These are phyloP conservation scores for Nakazawaea molendinolei DNA, from an alignment of 805 yeast species.

Conservation along the genomic window DNA sequence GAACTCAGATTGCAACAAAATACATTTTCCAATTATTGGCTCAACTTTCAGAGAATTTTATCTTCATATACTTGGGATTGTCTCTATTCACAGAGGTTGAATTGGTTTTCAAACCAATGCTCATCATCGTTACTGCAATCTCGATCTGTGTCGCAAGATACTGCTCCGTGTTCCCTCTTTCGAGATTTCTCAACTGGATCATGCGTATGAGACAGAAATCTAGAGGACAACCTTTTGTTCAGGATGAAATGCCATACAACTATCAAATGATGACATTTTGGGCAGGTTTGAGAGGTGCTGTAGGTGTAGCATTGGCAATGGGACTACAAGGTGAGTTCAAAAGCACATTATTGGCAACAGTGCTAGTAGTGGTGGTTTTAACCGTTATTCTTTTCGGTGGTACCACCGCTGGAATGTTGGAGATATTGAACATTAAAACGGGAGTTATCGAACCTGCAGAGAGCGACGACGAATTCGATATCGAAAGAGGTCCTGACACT, in stretches of 20 bases:
- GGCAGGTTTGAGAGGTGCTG: slow-evolving; percentile 99
- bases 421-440: slow-evolving; percentile 84
- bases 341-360: slow-evolving; percentile 85
- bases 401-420: slow-evolving; percentile 97
- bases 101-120: slow-evolving; percentile 85
- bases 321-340: slow-evolving; percentile 94
- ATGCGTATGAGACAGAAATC: slow-evolving; percentile 53
- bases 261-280: slow-evolving; percentile 99
- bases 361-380: slow-evolving; percentile 89
- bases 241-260: slow-evolving; percentile 89
- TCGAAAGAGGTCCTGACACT: slow-evolving; percentile 45
- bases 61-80: slow-evolving; percentile 89
- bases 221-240: slow-evolving; percentile 36
- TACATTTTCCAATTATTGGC: slow-evolving; percentile 92
- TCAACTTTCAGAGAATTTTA: slow-evolving; percentile 92
- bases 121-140: slow-evolving; percentile 83
- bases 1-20: slow-evolving; percentile 95
- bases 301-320: slow-evolving; percentile 97
- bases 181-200: slow-evolving; percentile 76
- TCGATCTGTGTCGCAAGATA: slow-evolving; percentile 94
- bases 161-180: slow-evolving; percentile 95
- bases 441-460: slow-evolving; percentile 82
- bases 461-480: slow-evolving; percentile 93
- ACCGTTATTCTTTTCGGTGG: slow-evolving; percentile 98
- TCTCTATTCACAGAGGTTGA: slow-evolving; percentile 95